Percentiles rank a stretch among this genome's conserved stretches.
phyloP scores from a whole-genome alignment of 2,329 filamentous ascomycete species.

The Cryphonectria radicalis region DNA sequence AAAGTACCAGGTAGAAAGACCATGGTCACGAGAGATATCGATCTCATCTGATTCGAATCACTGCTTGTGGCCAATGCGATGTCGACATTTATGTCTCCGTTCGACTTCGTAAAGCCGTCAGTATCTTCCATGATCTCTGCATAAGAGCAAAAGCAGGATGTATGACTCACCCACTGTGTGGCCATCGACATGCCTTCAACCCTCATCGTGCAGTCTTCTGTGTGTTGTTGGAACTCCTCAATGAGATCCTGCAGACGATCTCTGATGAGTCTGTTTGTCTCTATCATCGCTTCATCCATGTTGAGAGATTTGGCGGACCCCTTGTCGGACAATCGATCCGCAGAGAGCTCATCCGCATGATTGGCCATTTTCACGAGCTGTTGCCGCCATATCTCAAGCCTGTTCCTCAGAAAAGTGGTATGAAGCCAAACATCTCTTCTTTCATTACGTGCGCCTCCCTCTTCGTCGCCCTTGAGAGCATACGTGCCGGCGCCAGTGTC shows the following conservation, averaged over 20 bases:
- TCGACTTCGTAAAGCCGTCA: constrained; percentile 29
- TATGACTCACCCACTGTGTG: constrained; percentile 39
- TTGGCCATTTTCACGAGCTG: not conserved
- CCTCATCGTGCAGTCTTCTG: constrained; percentile 40
- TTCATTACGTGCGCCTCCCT: not conserved
- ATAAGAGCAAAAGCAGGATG: not conserved
- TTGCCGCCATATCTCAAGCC: not conserved
- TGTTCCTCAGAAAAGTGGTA: not conserved
- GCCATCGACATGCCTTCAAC: constrained; percentile 42
- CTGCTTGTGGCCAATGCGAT: constrained; percentile 36
- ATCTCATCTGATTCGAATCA: constrained; percentile 38
- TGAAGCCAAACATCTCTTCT: not conserved
- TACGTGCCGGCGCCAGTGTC: not conserved
- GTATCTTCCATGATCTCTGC: not conserved
- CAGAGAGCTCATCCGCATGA: not conserved
- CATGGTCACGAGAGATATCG: constrained; percentile 39
- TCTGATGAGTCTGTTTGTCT: not conserved
- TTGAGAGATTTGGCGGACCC: not conserved
- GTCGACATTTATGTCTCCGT: constrained; percentile 37
- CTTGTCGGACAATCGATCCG: not conserved
- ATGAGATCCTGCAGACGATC: constrained; percentile 31
- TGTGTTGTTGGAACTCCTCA: constrained; percentile 40
- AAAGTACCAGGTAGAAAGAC: constrained; percentile 40
- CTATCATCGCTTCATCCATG: not conserved
- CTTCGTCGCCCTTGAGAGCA: not conserved